These are phyloP conservation scores for Trypanosoma cruzi DNA, from an alignment of 208 protist genomes.

Conservation along the genomic window DNA sequence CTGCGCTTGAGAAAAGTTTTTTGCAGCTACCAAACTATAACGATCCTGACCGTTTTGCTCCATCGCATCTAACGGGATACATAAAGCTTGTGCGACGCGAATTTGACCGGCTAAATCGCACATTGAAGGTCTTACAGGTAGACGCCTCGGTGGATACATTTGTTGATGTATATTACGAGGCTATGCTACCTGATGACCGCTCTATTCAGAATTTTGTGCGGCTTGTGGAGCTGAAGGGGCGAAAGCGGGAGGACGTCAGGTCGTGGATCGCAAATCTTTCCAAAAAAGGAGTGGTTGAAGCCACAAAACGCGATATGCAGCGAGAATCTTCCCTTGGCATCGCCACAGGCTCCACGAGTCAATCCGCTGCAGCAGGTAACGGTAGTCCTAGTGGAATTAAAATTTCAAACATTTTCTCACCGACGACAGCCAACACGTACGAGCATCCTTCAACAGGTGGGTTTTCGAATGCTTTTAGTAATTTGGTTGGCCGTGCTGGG, in stretches of 20 bases:
- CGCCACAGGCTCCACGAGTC: conserved; percentile 16
- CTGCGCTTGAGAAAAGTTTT: conserved; percentile 75
- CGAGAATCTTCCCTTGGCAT: conserved; percentile 26
- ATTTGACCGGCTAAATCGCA: conserved; percentile 83
- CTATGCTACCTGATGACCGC: conserved; percentile 78
- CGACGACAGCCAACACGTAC: not conserved
- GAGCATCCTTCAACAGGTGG: conserved; percentile 3
- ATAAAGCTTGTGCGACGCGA: conserved; percentile 75
- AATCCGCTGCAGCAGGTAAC: conserved; percentile 1
- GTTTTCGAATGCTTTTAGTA: conserved; percentile 16
- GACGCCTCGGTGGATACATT: conserved; percentile 72
- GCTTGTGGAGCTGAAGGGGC: conserved; percentile 81
- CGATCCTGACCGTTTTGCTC: conserved; percentile 67
- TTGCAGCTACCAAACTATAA: conserved; percentile 90
- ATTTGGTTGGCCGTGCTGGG: conserved; percentile 9
- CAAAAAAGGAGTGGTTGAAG: conserved; percentile 85
- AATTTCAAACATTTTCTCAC: conserved; percentile 14
- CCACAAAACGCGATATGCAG: conserved; percentile 70
- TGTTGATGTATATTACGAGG: conserved; percentile 86
- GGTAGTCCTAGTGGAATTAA: not conserved
- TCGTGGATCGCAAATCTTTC: conserved; percentile 79
- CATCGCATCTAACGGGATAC: conserved; percentile 62
- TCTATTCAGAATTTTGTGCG: conserved; percentile 91
- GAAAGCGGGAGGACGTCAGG: conserved; percentile 79
- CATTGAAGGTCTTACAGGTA: conserved; percentile 86